phyloP scores from a whole-genome alignment of 164 flowering plant species.

The Malania oleifera region DNA sequence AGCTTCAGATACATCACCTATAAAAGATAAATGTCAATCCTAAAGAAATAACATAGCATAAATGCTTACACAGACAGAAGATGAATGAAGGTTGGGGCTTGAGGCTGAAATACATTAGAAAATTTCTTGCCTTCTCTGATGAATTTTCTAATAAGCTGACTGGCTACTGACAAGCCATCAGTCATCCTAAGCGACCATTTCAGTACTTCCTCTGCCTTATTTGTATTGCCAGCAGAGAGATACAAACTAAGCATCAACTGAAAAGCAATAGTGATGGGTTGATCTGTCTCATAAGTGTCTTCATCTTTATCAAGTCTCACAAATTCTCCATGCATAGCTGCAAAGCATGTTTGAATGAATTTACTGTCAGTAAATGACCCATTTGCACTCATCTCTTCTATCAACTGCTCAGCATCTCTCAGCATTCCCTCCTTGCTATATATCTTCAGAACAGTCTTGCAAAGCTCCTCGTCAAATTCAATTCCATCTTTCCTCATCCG shows the following conservation, averaged over 20 bases:
- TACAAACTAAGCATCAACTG: conserved; percentile 51
- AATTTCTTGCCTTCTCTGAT: conserved; percentile 47
- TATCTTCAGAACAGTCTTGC: conserved; percentile 47
- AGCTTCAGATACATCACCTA: conserved; percentile 61
- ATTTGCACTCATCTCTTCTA: conserved; percentile 38
- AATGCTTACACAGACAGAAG: background rate
- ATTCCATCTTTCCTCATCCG: conserved; percentile 49
- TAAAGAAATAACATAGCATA: background rate
- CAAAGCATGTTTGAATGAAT: conserved; percentile 39
- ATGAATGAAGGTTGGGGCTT: no score
- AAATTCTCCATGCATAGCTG: conserved; percentile 31
- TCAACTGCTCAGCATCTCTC: conserved; percentile 46
- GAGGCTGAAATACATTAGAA: background rate
- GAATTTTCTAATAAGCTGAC: conserved; percentile 48
- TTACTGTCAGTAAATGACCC: conserved; percentile 22
- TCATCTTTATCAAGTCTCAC: conserved; percentile 21
- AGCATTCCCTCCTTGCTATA: conserved; percentile 71
- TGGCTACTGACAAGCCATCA: conserved; percentile 45
- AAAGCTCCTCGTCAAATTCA: conserved; percentile 66
- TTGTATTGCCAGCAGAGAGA: conserved; percentile 30
- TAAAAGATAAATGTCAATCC: conserved; percentile 10
- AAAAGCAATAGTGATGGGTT: conserved; percentile 44
- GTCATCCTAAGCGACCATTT: conserved; percentile 36
- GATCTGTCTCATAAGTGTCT: conserved; percentile 21
- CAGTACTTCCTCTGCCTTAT: conserved; percentile 33